These are phyloP conservation scores for Pyrenophora tritici-repentis DNA, from an alignment of 2,329 filamentous ascomycete species.

Conservation along the genomic window DNA sequence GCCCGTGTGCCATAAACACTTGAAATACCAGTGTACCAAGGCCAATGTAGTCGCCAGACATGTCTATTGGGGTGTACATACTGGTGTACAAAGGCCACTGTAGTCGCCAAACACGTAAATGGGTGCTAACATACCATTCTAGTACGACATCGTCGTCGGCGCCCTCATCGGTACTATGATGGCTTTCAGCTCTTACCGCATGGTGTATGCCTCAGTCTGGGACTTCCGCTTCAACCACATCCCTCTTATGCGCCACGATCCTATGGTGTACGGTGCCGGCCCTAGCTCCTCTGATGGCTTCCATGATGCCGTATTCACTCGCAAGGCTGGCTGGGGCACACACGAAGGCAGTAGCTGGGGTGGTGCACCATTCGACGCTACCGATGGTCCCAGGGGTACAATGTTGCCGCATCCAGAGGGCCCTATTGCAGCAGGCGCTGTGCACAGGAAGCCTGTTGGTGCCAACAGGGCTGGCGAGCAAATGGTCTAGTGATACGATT, in stretches of 20 bases:
- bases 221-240: slow-evolving; percentile 72
- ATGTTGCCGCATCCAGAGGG: slow-evolving; percentile 39
- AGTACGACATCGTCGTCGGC: slow-evolving; percentile 73
- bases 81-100: too few relatives aligned
- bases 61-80: too few relatives aligned
- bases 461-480: slow-evolving; percentile 12
- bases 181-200: slow-evolving; percentile 68
- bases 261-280: slow-evolving; percentile 58
- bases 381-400: slow-evolving; percentile 43
- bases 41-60: too few relatives aligned
- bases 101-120: too few relatives aligned
- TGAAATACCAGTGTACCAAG: too few relatives aligned
- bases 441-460: slow-evolving; percentile 41
- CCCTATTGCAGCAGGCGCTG: slow-evolving; percentile 26
- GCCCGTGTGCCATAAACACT: too few relatives aligned
- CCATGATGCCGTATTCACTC: slow-evolving; percentile 61
- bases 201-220: slow-evolving; percentile 70
- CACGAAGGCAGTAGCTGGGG: slow-evolving; percentile 47
- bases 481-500: too few relatives aligned
- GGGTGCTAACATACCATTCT: slow-evolving; percentile 39
- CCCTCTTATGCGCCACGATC: slow-evolving; percentile 63
- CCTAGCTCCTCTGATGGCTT: slow-evolving; percentile 52
- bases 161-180: slow-evolving; percentile 68
- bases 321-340: slow-evolving; percentile 64
- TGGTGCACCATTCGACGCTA: slow-evolving; percentile 52